These are phyloP conservation scores for Medicago truncatula DNA, from an alignment of 306 rosid species.

Conservation along the genomic window DNA sequence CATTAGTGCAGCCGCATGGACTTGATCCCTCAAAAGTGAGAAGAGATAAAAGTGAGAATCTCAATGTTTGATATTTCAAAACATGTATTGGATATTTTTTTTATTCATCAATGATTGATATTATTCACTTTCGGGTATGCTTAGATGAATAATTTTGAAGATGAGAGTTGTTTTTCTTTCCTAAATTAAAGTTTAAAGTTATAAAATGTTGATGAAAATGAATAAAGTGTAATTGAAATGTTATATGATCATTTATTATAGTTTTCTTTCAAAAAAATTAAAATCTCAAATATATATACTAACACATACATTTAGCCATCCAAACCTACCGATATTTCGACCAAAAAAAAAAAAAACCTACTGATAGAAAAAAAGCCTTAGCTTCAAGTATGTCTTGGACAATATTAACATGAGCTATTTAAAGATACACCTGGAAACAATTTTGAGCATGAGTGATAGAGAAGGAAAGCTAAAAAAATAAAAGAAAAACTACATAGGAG, in stretches of 20 bases:
- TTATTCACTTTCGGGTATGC: no score
- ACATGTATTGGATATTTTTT: no score
- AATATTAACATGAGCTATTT: background rate
- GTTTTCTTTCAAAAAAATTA: background rate
- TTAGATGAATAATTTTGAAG: no score
- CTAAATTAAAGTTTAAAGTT: no score
- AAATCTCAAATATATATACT: background rate
- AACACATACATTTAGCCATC: background rate
- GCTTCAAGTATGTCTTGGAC: background rate
- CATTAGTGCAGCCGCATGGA: no score
- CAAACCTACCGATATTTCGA: background rate
- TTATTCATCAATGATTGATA: no score
- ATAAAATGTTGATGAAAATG: no score
- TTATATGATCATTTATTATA: background rate
- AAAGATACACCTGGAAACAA: slow-evolving; percentile 18
- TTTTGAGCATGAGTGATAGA: background rate
- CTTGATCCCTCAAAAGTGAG: no score
- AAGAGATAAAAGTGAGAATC: no score
- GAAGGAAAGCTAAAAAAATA: background rate
- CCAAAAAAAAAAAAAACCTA: no score
- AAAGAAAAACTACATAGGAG: background rate
- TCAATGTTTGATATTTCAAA: no score
- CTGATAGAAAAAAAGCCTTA: background rate
- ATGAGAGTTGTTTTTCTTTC: no score
- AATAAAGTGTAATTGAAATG: background rate